phyloP scores from a whole-genome alignment of 2,329 filamentous ascomycete species.

The Colletotrichum falcatum region DNA sequence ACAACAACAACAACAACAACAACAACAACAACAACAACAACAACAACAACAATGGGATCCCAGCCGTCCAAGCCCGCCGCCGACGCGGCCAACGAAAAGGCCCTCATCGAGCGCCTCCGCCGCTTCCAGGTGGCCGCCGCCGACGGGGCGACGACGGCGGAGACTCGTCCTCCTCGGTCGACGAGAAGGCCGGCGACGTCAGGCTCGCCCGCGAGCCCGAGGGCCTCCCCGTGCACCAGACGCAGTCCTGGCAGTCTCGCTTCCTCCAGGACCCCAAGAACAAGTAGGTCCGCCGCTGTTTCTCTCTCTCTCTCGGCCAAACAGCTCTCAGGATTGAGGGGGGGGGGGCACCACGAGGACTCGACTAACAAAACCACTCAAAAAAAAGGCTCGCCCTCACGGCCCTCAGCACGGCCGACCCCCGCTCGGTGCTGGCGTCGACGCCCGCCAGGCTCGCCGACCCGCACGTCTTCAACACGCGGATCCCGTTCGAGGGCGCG shows the following conservation, averaged over 20 bases:
- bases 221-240: slow-evolving; percentile 62
- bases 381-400: slow-evolving; percentile 80
- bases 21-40: too few species aligned
- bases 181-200: slow-evolving; percentile 66
- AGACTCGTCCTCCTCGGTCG: slow-evolving; percentile 46
- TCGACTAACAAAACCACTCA: not conserved
- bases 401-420: slow-evolving; percentile 76
- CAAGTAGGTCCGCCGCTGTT: slow-evolving; percentile 60
- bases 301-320: too few species aligned
- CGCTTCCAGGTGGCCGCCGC: slow-evolving; percentile 60
- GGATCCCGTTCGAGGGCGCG: slow-evolving; percentile 82
- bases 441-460: slow-evolving; percentile 73
- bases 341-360: too few species aligned
- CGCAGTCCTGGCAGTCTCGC: slow-evolving; percentile 70
- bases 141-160: slow-evolving; percentile 63
- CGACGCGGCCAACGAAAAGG: slow-evolving; percentile 54
- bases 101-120: slow-evolving; percentile 57
- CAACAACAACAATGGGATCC: slow-evolving; percentile 57
- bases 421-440: slow-evolving; percentile 74
- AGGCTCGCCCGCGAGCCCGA: slow-evolving; percentile 52
- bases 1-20: too few species aligned
- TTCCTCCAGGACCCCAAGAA: slow-evolving; percentile 74
- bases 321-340: too few species aligned
- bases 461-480: slow-evolving; percentile 85
- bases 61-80: slow-evolving; percentile 56